Evolutionary conservation across 1,139 yeast genomes (phyloP).

Genomic region (Geotrichum carabidarum): DNA sequence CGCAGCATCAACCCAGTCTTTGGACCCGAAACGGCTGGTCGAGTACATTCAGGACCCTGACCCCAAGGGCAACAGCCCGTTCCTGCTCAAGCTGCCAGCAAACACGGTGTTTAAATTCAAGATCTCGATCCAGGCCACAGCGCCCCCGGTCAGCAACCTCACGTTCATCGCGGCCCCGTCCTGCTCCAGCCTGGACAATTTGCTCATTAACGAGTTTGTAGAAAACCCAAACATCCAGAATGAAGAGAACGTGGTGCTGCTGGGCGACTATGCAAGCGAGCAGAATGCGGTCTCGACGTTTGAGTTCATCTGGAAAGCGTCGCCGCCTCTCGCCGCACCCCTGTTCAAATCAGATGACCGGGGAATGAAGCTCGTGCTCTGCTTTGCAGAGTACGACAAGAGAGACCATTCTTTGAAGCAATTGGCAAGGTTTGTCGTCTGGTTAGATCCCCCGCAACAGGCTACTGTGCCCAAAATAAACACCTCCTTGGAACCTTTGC

Average conservation of each 20-base stretch:
- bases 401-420: slow-evolving; percentile 36
- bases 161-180: slow-evolving; percentile 37
- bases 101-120: slow-evolving; percentile 24
- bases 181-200: slow-evolving; percentile 32
- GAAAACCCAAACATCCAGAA: slow-evolving; percentile 42
- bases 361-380: slow-evolving; percentile 29
- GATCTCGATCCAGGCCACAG: slow-evolving; percentile 19
- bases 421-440: slow-evolving; percentile 36
- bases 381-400: slow-evolving; percentile 41
- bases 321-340: slow-evolving; percentile 11
- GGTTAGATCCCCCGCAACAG: slow-evolving; percentile 27
- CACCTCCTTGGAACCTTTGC: slow-evolving; percentile 10
- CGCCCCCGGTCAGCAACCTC: slow-evolving; percentile 28
- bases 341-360: slow-evolving; percentile 16
- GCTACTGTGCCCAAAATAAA: slow-evolving; percentile 5
- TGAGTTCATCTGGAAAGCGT: slow-evolving; percentile 33
- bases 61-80: slow-evolving; percentile 9
- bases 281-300: slow-evolving; percentile 13
- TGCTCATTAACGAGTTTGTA: slow-evolving; percentile 38
- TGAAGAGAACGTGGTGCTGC: slow-evolving; percentile 38
- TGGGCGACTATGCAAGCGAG: slow-evolving; percentile 34
- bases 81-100: slow-evolving; percentile 18
- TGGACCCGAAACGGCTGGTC: slow-evolving; percentile 18
- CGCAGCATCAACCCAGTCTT: slow-evolving; percentile 10
- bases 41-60: slow-evolving; percentile 24